phyloP scores from a whole-genome alignment of 441 rosid species.

The Corymbia calophylla region DNA sequence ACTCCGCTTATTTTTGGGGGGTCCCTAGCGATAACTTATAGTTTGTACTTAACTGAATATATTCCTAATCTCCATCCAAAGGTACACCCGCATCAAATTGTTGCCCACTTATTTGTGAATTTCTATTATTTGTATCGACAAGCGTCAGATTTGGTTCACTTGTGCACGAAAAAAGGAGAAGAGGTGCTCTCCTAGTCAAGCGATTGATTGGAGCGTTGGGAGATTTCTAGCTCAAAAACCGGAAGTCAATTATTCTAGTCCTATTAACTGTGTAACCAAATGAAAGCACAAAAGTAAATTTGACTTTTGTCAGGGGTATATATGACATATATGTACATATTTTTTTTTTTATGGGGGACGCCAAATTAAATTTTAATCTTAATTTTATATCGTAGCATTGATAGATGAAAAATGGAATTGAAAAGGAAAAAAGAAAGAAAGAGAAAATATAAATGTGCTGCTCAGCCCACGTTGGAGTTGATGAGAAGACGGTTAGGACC shows the following conservation, averaged over 20 bases:
- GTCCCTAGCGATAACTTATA: background rate
- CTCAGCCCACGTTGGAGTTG: too few species aligned
- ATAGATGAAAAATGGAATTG: too few species aligned
- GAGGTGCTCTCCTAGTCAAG: too few species aligned
- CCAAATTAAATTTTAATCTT: too few species aligned
- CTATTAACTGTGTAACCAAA: rapidly evolving
- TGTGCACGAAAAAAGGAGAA: background rate
- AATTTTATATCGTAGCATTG: too few species aligned
- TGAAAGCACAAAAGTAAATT: background rate
- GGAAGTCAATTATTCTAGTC: rapidly evolving
- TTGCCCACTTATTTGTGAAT: background rate
- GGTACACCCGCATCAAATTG: background rate
- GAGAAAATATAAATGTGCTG: too few species aligned
- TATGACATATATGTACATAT: too few species aligned
- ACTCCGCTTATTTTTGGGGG: background rate
- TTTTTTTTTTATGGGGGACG: too few species aligned
- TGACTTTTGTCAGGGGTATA: background rate
- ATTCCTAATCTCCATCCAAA: background rate
- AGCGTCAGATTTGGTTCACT: rapidly evolving
- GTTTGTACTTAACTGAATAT: background rate
- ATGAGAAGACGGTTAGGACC: too few species aligned
- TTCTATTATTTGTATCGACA: background rate
- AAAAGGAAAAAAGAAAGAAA: too few species aligned
- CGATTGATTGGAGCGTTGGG: background rate
- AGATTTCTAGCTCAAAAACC: rapidly evolving